phyloP scores from a whole-genome alignment of 2,329 filamentous ascomycete species.

The Cladosporium sp. region DNA sequence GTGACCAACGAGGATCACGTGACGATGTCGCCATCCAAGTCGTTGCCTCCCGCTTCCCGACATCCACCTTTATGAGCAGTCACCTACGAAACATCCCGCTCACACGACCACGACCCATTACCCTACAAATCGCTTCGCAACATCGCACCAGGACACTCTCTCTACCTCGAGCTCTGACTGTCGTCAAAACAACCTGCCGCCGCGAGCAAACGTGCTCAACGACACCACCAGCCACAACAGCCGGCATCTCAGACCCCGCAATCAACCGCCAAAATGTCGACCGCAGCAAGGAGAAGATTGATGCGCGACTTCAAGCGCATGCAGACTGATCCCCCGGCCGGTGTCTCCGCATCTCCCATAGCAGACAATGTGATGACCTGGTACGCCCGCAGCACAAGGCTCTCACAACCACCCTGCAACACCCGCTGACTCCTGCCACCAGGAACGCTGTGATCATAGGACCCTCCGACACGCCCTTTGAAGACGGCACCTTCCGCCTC shows the following conservation, averaged over 20 bases:
- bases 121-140: no score
- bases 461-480: slow-evolving; percentile 92
- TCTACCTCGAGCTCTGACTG: background rate
- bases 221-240: background rate
- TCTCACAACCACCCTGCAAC: background rate
- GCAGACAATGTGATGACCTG: slow-evolving; percentile 97
- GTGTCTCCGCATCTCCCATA: slow-evolving; percentile 91
- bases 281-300: slow-evolving; percentile 85
- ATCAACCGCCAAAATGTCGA: slow-evolving; percentile 60
- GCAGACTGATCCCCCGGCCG: slow-evolving; percentile 96
- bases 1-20: no score
- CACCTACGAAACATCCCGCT: background rate
- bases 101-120: background rate
- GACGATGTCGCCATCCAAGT: background rate
- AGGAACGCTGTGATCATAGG: slow-evolving; percentile 99
- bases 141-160: background rate
- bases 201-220: background rate
- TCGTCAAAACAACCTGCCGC: no score
- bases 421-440: slow-evolving; percentile 11
- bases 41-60: background rate
- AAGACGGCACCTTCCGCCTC: slow-evolving; percentile 93
- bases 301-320: slow-evolving; percentile 99
- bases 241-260: slow-evolving; percentile 22
- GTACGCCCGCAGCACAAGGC: slow-evolving; percentile 41
- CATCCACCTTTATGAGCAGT: background rate